Conservation (phyloP, 345 rosid species). For the Hevea brasiliensis region DNA sequence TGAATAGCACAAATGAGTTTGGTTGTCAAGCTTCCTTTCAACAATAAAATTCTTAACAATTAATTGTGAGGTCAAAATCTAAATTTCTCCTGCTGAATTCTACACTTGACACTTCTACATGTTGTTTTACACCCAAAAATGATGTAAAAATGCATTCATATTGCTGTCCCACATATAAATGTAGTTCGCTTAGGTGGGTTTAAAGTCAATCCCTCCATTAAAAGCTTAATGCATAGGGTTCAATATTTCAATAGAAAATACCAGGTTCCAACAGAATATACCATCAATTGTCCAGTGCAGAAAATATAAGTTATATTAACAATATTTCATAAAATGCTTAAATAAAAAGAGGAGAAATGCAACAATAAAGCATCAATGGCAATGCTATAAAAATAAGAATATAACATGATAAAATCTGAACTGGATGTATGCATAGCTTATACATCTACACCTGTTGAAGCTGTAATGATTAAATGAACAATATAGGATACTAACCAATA, state of each 20-base stretch:
- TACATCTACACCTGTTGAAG: background rate
- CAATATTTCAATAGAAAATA: constrained; percentile 2
- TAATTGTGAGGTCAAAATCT: background rate
- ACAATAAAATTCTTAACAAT: no score
- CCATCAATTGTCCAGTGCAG: background rate
- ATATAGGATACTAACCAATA: constrained; percentile 63
- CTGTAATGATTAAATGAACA: constrained; percentile 17
- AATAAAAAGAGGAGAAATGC: background rate
- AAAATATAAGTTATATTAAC: background rate
- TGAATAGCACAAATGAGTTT: no score
- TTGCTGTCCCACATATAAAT: background rate
- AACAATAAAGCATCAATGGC: background rate
- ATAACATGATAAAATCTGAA: background rate
- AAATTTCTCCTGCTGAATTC: background rate
- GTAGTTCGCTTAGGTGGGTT: background rate
- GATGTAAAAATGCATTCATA: background rate
- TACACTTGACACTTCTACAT: background rate
- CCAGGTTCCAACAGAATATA: background rate
- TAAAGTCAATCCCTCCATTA: background rate
- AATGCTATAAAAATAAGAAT: background rate
- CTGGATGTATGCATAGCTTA: background rate
- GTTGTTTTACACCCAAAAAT: background rate
- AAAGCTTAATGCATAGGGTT: background rate
- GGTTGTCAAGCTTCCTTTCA: background rate
- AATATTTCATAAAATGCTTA: no score